Evolutionary conservation across 2,329 filamentous ascomycete genomes (phyloP), one percentile per base, ranked within the genome.

Genomic region (Penicillium psychrosexuale): DNA sequence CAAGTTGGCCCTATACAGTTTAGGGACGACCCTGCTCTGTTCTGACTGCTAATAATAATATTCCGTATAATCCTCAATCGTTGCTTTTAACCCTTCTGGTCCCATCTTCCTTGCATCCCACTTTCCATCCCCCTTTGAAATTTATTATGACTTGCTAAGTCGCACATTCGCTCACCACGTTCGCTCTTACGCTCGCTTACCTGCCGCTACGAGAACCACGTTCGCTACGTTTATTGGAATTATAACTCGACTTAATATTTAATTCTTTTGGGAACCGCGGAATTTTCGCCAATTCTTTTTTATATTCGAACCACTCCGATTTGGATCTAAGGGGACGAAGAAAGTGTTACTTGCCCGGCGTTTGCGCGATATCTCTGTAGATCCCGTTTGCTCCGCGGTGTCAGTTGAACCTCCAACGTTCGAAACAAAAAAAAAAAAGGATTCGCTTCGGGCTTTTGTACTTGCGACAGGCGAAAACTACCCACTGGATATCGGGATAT

Each of bases 131-230:
- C 22, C 48, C 49, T 56, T 56, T 51, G 55, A 57, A 57, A 51
- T 40, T 31, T 64, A 66, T 62, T 64, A 71, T 70, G 68, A 68
- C 62, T 66, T 54, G 61, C 61, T 70, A 64, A 64, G 60, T 60
- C 61, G 43, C 61, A 66, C 66, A 69, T 66, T 70, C 69, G 67
- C 67, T 70, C 67, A 65, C 60, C 64, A 69, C 71, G 66, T 66
- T 73, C 70, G 69, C 69, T 67, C 60, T 62, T 64, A 71, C 68
- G 66, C 66, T 72, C 69, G 69, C 69, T 47, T 71, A 69, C 59
- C 61, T 65, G 62, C 69, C 66, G 63, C 65, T 64, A 68, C 67
- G 64, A 68, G 65, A 69, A 69, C 62, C 64, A 73, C 72, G 65
- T 68, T 74, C 72, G 72, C 72, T 74, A 73, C 70, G 65, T 64